These are phyloP conservation scores for Phytophthora cryptogea DNA, from an alignment of 352 stramenopile genomes.

Conservation along the genomic window DNA sequence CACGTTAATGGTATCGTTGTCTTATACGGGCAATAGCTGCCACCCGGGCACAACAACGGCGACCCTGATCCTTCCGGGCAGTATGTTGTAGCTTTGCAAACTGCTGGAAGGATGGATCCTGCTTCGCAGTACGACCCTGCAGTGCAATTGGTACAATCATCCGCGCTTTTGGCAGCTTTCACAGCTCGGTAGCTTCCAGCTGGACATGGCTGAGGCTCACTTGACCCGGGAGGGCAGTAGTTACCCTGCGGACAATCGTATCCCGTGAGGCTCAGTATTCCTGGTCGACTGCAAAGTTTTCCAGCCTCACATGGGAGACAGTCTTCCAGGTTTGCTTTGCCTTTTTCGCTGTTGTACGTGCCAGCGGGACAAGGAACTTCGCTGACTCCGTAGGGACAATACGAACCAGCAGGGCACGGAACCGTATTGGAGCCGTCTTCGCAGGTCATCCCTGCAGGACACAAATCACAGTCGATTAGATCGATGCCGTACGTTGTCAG, in stretches of 20 bases:
- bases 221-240: constrained; percentile 68
- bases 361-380: constrained; percentile 55
- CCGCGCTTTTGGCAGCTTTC: constrained; percentile 37
- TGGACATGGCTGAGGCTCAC: constrained; percentile 42
- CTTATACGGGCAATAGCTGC: constrained; percentile 81
- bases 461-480: constrained; percentile 71
- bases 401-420: constrained; percentile 65
- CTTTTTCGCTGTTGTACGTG: constrained; percentile 59
- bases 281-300: constrained; percentile 77
- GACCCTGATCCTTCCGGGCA: constrained; percentile 61
- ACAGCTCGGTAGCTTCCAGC: constrained; percentile 46
- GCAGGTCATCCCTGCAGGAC: constrained; percentile 89
- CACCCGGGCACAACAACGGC: constrained; percentile 58
- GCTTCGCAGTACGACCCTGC: constrained; percentile 65
- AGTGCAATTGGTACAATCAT: constrained; percentile 56
- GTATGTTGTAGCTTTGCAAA: constrained; percentile 63
- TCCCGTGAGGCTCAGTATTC: constrained; percentile 51
- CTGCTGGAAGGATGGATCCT: constrained; percentile 45
- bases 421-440: constrained; percentile 66
- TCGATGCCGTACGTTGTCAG: constrained; percentile 54
- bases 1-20: constrained; percentile 57
- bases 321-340: constrained; percentile 49
- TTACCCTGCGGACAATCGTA: constrained; percentile 75
- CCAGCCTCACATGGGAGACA: constrained; percentile 64
- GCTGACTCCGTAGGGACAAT: constrained; percentile 52